Base-by-base conservation (phyloP, 1,284 basidiomycete genomes). In the Moniliophthora roreri region DNA sequence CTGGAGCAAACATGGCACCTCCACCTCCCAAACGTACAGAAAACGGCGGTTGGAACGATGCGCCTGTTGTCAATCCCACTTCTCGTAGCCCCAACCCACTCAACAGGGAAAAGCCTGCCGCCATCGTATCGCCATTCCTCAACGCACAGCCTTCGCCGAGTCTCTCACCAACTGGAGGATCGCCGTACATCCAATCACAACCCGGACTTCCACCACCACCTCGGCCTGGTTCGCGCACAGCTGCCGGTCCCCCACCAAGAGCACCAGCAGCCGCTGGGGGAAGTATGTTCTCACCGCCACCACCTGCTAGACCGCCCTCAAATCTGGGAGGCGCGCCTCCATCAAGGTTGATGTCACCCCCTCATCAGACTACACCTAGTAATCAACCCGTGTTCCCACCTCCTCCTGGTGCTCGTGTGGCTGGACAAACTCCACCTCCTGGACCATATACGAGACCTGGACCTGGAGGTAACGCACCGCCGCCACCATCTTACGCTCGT, bases 1-100 rank as follows among this genome's bases (percentile, higher is more conserved):
- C 68, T 16, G 64, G 53, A 20, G 41, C 44, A 15, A 21, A 42
- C 62, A 53, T 51, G 52, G 42, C 57, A 36, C 63, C 63, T 26
- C 61, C 53, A 44, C 57, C 72, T 18, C 76, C 76, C 45, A 87
- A 84, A 60, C 80, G 82, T 34, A 70, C 73, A 39, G 89, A 89
- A 56, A 85, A 87, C 40, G 82, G 85, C 9, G 93, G 92, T 0
- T 98, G 95, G 95, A 98, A 98, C 65, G 95, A 98, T 63, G 84
- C 91, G 0, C 93, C 93, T 1, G 61, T 81, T 7, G 63, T 79
- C 13, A 58, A 73, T 6, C 66, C 75, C 16, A 23, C 23, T 11
- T 73, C 78, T 48, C 84, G 85, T 49, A 79, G 79, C 1, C 78
- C 85, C 1, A 76, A 76, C 36, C 73, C 80, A 1, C 64, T 77